Base-by-base conservation (phyloP, 768 basidiomycete genomes). In the Tubosaeta sp. region DNA sequence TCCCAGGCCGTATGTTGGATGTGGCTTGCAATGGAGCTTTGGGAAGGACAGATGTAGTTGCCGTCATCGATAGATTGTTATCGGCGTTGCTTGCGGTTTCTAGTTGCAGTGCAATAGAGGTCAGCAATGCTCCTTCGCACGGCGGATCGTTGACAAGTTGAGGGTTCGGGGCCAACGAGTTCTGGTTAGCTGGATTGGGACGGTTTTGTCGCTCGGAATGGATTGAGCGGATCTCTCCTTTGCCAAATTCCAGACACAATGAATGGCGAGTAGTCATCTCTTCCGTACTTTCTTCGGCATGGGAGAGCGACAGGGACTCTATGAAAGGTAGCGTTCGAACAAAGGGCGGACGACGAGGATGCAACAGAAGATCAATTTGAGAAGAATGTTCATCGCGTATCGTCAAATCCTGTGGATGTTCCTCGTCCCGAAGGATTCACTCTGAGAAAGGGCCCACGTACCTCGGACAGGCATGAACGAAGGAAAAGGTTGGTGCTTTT, bases 341-440 rank as follows among this genome's bases (percentile, higher is more conserved):
- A 12, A 89, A 68, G 8, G 90, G 86, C 9, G 91, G 91, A 5
- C 87, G 74, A 19, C 89, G 84, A 41, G 90, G 90, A 59, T 93
- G 91, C 11, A 94, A 62, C 21, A 91, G 69, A 24, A 84, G 63
- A 51, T 88, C 87, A 42, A 87, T 60, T 31, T 69, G 69, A 19
- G 60, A 69, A 53, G 75, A 68, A 27, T 63, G 43, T 30, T 59
- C 45, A 35, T 58, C 49, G 44, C 41, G 54, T 19, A 55, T 45
- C 22, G 34, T 34, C 21, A 55, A 48, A 49, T 44, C 57, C 60
- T 70, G 54, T 44, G 43, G 10, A 46, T 38, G 34, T 5, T 9
- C 35, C n/a, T 53, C 27, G 31, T 53, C 49, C 30, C 35, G 19
- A 32, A 41, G 6, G 42, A 13, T 35, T 25, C n/a, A 4, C 29